phyloP scores from a whole-genome alignment of 2,329 filamentous ascomycete species.

The Lecanosticta acicola region DNA sequence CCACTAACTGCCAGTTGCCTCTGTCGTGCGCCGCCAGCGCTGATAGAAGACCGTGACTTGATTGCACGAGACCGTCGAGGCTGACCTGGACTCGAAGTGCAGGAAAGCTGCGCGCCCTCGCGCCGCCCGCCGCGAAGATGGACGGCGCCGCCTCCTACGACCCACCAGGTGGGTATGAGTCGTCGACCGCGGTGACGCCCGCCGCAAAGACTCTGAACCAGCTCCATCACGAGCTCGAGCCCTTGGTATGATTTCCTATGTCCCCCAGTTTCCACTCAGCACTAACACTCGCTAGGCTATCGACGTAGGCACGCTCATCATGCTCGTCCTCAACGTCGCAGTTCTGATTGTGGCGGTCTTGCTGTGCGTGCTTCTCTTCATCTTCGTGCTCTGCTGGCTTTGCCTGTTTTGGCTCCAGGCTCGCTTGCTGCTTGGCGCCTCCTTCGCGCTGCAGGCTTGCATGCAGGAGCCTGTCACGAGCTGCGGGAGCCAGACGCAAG shows the following conservation, averaged over 20 bases:
- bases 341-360: slow-evolving; percentile 11
- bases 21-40: neutral
- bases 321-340: slow-evolving; percentile 6
- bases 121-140: slow-evolving; percentile 2
- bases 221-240: slow-evolving; percentile 5
- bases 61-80: too few species aligned
- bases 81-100: too few species aligned
- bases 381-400: slow-evolving; percentile 14
- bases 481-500: neutral
- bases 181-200: neutral
- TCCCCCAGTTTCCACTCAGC: neutral
- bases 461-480: slow-evolving; percentile 4
- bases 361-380: slow-evolving; percentile 8
- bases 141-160: slow-evolving; percentile 10
- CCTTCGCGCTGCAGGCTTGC: slow-evolving; percentile 7
- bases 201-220: slow-evolving; percentile 1
- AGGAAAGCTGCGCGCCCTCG: too few species aligned
- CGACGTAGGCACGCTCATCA: too few species aligned
- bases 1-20: neutral
- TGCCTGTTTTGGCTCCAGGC: slow-evolving; percentile 14
- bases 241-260: slow-evolving; percentile 4
- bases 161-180: neutral
- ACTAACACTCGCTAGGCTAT: too few species aligned
- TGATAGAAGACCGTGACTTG: too few species aligned
- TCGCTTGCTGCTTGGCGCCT: slow-evolving; percentile 7